Percentiles rank a stretch among this genome's conserved stretches.
These are phyloP conservation scores for Fabrea salina DNA, from an alignment of 169 alveolate genomes.

Conservation along the genomic window DNA sequence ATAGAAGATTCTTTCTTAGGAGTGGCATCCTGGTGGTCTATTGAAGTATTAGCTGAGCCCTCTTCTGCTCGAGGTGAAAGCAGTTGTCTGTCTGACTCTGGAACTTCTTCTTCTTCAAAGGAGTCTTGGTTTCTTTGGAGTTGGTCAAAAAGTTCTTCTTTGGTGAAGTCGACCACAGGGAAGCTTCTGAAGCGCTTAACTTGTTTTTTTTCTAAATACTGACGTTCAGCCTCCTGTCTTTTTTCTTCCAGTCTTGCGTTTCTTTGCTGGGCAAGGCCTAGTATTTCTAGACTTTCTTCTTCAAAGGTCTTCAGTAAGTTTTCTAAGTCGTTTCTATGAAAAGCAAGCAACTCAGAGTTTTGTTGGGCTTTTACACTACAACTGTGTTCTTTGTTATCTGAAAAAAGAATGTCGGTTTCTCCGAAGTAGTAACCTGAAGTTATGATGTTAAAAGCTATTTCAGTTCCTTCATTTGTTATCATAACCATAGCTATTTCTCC, in stretches of 20 bases:
- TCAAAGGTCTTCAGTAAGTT: not conserved
- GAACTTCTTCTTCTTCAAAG: not conserved
- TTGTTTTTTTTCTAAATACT: not conserved
- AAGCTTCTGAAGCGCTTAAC: not conserved
- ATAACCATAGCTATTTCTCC: constrained; percentile 47
- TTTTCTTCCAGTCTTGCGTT: not conserved
- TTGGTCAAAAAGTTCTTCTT: not conserved
- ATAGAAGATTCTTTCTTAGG: not conserved
- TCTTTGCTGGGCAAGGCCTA: constrained; percentile 20
- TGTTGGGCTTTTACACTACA: not conserved
- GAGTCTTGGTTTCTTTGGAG: not conserved
- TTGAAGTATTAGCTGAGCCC: not conserved
- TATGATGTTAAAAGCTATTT: constrained; percentile 27
- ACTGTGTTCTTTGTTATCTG: constrained; percentile 21
- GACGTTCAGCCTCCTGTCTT: not conserved
- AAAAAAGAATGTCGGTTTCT: constrained; percentile 45
- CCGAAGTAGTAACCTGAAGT: constrained; percentile 56
- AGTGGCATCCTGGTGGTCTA: not conserved
- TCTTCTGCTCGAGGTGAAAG: not conserved
- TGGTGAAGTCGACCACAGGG: not conserved
- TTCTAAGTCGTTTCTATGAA: not conserved
- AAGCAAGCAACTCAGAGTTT: not conserved
- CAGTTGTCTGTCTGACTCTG: not conserved
- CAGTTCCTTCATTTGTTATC: not conserved
- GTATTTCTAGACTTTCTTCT: constrained; percentile 18